Evolutionary conservation across 768 basidiomycete genomes (phyloP), one percentile per base, ranked within the genome.

Genomic region (Tylopilus vinaceipallidus): DNA sequence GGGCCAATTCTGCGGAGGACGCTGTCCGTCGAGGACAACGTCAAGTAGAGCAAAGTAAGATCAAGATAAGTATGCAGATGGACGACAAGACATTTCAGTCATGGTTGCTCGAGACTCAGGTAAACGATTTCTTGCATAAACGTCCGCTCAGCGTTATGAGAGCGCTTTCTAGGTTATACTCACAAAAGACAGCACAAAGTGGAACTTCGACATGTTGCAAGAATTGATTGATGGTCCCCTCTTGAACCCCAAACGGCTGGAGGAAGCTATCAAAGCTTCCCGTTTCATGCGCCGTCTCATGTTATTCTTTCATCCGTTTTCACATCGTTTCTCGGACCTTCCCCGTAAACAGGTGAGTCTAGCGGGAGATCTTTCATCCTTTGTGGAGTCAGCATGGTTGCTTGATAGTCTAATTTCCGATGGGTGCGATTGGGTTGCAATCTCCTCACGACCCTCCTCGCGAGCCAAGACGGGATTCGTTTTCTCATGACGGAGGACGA

Each of bases 151-250:
- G 6, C 22, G 30, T 50, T 45, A 19, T 37, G 30, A 40, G 17
- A n/a, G 8, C 38, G 29, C 23, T 40, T 57, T 24, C 47, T 56
- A 91, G 89, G 88, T 95, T 12, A 86, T 91, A 75, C 74, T 86
- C 24, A 87, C 85, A 10, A 94, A 91, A 62, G 95, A 98, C 57
- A 83, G 90, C 53, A 80, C 81, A 6, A 93, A 89, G 59, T 99
- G 97, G 97, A 89, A 88, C 58, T 92, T 88, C 63, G 94, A 98
- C 11, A 79, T 84, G 17, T 73, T 98, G 45, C 82, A 89, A 57
- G 93, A 95, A 34, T 73, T 98, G 9, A 79, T 98, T 24, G 93
- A 98, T 58, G 97, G 97, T 0, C 93, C 95, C 2, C 71, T 99
- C 48, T 74, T 94, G 40, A 95, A 94, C 60, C 85, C 92, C 2